Evolutionary conservation across 768 basidiomycete genomes (phyloP), one percentile per base, ranked within the genome.

Genomic region (Tylopilus cervinicoccineus): DNA sequence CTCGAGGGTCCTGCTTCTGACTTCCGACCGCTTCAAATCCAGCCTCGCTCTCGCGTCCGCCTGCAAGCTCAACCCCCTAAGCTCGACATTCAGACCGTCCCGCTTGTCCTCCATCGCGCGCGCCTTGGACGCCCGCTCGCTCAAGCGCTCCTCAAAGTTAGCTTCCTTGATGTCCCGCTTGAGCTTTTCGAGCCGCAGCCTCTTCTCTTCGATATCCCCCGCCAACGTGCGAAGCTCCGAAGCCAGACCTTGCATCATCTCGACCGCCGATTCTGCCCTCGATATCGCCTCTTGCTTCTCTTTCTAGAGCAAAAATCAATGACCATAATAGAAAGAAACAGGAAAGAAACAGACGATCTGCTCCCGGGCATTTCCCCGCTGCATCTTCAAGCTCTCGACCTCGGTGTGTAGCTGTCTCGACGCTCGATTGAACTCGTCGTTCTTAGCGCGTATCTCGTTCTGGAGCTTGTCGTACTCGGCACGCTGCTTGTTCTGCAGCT

Each of bases 21-120:
- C 63, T 54, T 93, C 89, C 1, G 71, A 72, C 50, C 83, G 73
- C 60, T 90, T 88, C 52, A 95, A 60, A 33, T 86, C 81, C 44
- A 97, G 64, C 57, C 80, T 85, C 2, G 93, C 91, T 37, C 95
- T 74, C 1, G 80, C 73, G 45, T 93, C 88, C 0, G 89, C 85
- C 62, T 97, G 93, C 38, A 80, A 58, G 56, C 81, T 91, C 56
- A 96, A 67, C 2, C 74, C 69, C 27, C 80, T 75, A 34, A 93
- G 73, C 52, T 96, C 94, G 0, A 66, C 55, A 46, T 84, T 88
- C 51, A 95, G 69, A 17, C 65, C 63, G 16, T 94, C 91, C 43
- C 86, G 73, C 39, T 73, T 75, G 29, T 80, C 81, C 51, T 97
- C 91, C 42, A 90, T 70, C 22, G 55, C 61, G 29, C 83, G 77